Conservation (phyloP, 2,329 filamentous ascomycete species). For the Rhynchosporium agropyri region DNA sequence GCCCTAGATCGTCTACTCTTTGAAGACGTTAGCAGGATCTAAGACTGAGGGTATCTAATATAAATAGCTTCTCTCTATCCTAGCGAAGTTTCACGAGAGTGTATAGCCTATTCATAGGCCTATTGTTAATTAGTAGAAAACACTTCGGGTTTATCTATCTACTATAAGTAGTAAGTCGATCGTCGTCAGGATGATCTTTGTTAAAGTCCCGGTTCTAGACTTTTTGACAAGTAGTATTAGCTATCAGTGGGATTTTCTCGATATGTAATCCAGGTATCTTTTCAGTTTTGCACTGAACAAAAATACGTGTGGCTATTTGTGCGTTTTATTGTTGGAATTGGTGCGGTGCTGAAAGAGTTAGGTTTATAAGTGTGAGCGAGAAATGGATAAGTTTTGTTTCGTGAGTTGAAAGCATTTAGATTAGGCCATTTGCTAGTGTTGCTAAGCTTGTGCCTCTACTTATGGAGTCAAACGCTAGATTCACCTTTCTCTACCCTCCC, state of each 20-base stretch:
- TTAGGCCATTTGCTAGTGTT: slow-evolving; percentile 14
- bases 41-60: slow-evolving; percentile 13
- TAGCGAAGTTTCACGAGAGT: slow-evolving; percentile 19
- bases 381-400: neutral
- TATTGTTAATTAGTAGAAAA: slow-evolving; percentile 23
- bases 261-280: slow-evolving; percentile 23
- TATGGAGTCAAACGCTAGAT: slow-evolving; percentile 4
- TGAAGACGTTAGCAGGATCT: slow-evolving; percentile 13
- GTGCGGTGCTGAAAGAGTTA: slow-evolving; percentile 10
- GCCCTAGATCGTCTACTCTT: slow-evolving; percentile 11
- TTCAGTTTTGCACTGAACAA: slow-evolving; percentile 26
- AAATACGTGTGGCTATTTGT: slow-evolving; percentile 25
- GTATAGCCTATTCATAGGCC: slow-evolving; percentile 23
- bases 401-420: slow-evolving; percentile 1
- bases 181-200: slow-evolving; percentile 19
- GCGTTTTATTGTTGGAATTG: slow-evolving; percentile 11
- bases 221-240: slow-evolving; percentile 25
- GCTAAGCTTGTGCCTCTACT: slow-evolving; percentile 13
- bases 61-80: slow-evolving; percentile 24
- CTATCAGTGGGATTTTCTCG: slow-evolving; percentile 23
- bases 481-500: neutral
- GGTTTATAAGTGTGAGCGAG: neutral
- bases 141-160: slow-evolving; percentile 22
- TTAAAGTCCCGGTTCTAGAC: slow-evolving; percentile 26
- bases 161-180: slow-evolving; percentile 24